Evolutionary conservation across 257 asterid species (phyloP), one percentile per base, ranked within the genome.

Genomic region (Solanum chilense): DNA sequence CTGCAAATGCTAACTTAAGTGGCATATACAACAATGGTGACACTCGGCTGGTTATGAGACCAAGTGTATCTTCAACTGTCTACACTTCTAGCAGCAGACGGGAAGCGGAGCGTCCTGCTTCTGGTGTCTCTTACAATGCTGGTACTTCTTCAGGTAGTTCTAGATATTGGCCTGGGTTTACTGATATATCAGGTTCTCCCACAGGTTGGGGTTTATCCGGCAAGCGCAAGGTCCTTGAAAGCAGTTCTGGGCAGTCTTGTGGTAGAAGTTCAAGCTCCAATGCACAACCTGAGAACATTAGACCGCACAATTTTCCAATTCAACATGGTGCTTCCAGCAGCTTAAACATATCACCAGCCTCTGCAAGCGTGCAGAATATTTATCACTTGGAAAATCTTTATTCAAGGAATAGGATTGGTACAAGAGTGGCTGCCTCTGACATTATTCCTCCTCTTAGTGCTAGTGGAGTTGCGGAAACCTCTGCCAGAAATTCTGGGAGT

Each of bases 211-310:
- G 98, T 87, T 90, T 92, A 33, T 94, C 99, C 80, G 92, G 95
- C 92, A 97, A 97, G 92, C 88, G 99, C 87, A 95, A 94, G 91
- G 92, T 96, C 77, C 91, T 94, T 37, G 99, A 97, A 93, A 95
- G 95, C 49, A 90, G 93, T 87, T 92, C 98, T 64, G 93, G 92
- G 86, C 98, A 92, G 70, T 92, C 91, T 85, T 91, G 78, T 83
- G 91, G 92, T 89, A 96, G 96, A 82, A 92, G 93, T 89, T 93
- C 96, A 41, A 92, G 95, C 91, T 88, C 94, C 25, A 87, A 83
- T 87, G 94, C 91, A 80, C 93, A 85, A 74, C 91, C 60, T 47
- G 93, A 89, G 88, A 90, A 88, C 87, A 3, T 88, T 85, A 86
- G 90, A 69, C 94, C 89, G 68, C 93, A 91, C 80, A 89, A 89